Base-by-base conservation (phyloP, 306 rosid genomes). In the Cucumis melo region DNA sequence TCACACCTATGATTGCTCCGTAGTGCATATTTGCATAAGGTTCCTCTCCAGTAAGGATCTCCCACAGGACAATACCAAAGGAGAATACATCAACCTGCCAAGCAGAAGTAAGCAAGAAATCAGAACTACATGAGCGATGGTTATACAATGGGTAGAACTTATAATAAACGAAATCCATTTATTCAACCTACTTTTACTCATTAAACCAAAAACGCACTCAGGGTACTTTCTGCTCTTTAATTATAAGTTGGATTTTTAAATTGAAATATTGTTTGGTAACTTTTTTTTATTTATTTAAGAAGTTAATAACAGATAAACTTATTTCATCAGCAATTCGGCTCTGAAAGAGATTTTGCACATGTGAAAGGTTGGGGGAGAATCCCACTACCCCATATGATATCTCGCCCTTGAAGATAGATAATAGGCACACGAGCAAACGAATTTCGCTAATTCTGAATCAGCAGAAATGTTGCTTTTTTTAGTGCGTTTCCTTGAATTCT, bases 1-100 rank as follows among this genome's bases (percentile, higher is more conserved):
- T 79, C 72, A 21, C 53, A 90, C 98, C 98, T 85, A 92, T 92
- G 78, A 92, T 92, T 71, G 97, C 96, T 83, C 96, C 97, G 42
- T 90, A 92, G 85, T 92, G 96, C 97, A 92, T 90, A 81, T 89
- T 89, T 70, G 96, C 96, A 76, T 92, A 92, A 65, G 98, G 98
- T 85, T 92, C 98, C 82, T 92, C 98, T 9, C 96, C 87, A 0
- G 98, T 92, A 20, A 92, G 92, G 83, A 92, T 89, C 84, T 92
- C 98, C 98, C 97, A 92, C 46, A 92, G 74, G 82, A 92, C 97
- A 78, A 92, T 92, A 71, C 96, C 97, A 85, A 92, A 92, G 19
- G 98, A 92, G 84, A 90, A 92, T 42, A 92, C 96, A 83, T 92
- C 98, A 77, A 92, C 96, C 98, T 92, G 85, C 80, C 79, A 67